Evolutionary conservation across 75 land plant genomes (phyloP).

Genomic region (Sequoiadendron giganteum): DNA sequence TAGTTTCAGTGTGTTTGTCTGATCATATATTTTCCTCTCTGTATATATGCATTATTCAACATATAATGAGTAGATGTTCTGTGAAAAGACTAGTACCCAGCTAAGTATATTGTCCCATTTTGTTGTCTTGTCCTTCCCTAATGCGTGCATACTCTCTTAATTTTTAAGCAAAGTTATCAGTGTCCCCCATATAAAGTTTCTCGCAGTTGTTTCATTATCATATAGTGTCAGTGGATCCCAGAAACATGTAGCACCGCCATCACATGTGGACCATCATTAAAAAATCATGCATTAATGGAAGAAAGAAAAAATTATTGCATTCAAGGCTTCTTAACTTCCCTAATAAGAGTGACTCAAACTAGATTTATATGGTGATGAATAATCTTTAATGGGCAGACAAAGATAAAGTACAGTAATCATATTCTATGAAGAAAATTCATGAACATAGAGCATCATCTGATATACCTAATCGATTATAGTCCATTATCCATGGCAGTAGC

Average conservation of each 20-base stretch:
- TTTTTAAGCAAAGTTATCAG: neutral
- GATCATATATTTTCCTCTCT: too few relatives aligned
- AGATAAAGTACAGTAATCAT: too few relatives aligned
- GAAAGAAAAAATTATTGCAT: neutral
- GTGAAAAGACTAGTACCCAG: neutral
- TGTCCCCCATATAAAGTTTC: neutral
- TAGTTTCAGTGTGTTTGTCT: too few relatives aligned
- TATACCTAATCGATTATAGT: neutral
- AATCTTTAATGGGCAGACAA: too few relatives aligned
- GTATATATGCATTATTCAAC: neutral
- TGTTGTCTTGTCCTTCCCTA: neutral
- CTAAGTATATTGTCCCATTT: neutral
- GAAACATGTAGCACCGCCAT: neutral
- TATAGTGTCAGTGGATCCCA: neutral
- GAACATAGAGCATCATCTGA: neutral
- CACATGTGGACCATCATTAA: neutral
- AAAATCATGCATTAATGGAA: neutral
- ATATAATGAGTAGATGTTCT: neutral
- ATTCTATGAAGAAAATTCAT: neutral
- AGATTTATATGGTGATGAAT: too few relatives aligned
- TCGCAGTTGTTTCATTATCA: neutral
- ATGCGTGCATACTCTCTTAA: neutral
- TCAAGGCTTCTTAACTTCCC: neutral
- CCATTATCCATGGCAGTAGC: neutral
- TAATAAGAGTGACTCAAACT: neutral